A percentile compares a stretch with the other conserved stretches of the same genome.
These are phyloP conservation scores for Dunaliella primolecta DNA, from an alignment of 139 green algal species.

Conservation along the genomic window DNA sequence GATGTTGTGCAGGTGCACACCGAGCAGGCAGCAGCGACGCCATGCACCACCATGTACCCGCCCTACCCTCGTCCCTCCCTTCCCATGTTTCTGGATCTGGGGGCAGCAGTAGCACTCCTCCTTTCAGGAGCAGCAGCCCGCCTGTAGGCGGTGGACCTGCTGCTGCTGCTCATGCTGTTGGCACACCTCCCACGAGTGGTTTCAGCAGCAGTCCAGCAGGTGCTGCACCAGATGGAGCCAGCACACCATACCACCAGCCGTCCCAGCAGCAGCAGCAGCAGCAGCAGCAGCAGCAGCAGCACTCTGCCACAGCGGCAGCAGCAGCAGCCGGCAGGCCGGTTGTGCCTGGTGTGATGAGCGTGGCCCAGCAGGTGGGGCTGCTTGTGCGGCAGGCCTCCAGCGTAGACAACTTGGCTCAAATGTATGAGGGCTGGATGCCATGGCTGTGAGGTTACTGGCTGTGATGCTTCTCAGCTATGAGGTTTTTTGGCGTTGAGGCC, in stretches of 20 bases:
- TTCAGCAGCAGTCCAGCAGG: too few relatives aligned
- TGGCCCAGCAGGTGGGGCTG: constrained; percentile 51
- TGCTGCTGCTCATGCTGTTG: too few relatives aligned
- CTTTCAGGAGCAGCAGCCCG: too few relatives aligned
- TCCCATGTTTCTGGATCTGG: too few relatives aligned
- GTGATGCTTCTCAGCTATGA: too few relatives aligned
- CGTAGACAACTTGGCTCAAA: constrained; percentile 58
- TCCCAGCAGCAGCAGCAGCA: not conserved
- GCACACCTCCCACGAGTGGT: too few relatives aligned
- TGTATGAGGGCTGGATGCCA: constrained; percentile 87
- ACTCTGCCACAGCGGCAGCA: constrained; percentile 10
- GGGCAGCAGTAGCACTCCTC: too few relatives aligned
- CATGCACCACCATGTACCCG: too few relatives aligned
- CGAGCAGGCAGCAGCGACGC: not conserved
- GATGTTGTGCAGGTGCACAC: not conserved
- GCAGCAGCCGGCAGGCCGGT: not conserved
- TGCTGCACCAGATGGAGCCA: too few relatives aligned
- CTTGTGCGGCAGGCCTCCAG: constrained; percentile 64
- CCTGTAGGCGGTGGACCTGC: too few relatives aligned
- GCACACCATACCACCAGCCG: not conserved
- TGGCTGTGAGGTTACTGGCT: constrained; percentile 60
- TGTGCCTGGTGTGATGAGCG: constrained; percentile 13
- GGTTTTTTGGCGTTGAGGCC: too few relatives aligned
- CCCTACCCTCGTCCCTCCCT: too few relatives aligned
- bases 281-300: constrained; percentile 19